Evolutionary conservation across 2,329 filamentous ascomycete species (phyloP), one percentile per base, ranked within the genome.

Genomic region (Pestalotiopsis sp.): DNA sequence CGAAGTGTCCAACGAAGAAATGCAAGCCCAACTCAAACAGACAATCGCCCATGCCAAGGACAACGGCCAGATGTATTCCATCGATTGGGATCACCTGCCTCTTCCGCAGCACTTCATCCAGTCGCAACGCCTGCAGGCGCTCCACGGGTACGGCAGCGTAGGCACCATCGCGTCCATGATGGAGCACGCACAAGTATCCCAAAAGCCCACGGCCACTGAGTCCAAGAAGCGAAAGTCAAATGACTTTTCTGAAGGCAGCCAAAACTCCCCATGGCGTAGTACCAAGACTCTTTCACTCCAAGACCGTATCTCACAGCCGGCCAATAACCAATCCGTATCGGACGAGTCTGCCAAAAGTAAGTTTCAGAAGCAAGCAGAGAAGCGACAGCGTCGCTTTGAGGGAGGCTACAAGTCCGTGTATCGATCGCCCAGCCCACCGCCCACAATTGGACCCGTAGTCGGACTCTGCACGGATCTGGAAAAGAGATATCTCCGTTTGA

Each of bases 401-500:
- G 87, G 83, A 71, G 87, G 88, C 70, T 91, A 89, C 77, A 87
- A 87, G 74, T 84, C 85, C 12, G 80, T 84, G 14, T 85, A 87
- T 72, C 82, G 84, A 71, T 87, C 87, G 38, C 86, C 87, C 13
- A 88, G 85, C 64, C 88, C 89, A 25, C 84, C 85, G 74, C 83
- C 89, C 72, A 80, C 85, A 67, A 81, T 86, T 67, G 90, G 90
- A 45, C 96, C 96, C 11, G 91, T 98, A 41, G 88, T 98, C 69
- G 96, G 96, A 73, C 93, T 92, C 60, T 95, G 92, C 79, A 88
- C 94, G 80, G 87, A 86, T 27, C 85, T 98, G 74, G 95, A 98
- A 82, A 99, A 99, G 86, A 91, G 90, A 77, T 99, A 98, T 78
- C 92, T 98, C 77, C 94, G 96, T 71, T 87, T 99, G 79, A 99